Evolutionary conservation across 2,329 filamentous ascomycete species (phyloP).

Genomic region (Cladosporium sp.): DNA sequence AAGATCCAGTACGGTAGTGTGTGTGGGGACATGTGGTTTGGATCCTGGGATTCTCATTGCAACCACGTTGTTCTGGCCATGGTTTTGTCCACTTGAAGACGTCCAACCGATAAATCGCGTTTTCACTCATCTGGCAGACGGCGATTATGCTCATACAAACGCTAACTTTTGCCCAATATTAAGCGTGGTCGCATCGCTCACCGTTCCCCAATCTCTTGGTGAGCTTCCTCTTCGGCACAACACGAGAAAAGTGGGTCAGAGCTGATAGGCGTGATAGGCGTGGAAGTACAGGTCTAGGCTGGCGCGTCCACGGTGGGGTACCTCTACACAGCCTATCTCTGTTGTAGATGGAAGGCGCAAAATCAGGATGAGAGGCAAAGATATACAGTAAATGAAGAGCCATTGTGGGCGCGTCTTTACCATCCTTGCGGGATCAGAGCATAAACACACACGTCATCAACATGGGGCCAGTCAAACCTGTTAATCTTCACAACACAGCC

Average conservation of each 20-base stretch:
- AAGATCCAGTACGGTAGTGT: background rate
- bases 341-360: background rate
- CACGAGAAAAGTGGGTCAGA: background rate
- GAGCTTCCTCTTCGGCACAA: background rate
- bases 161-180: background rate
- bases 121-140: background rate
- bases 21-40: background rate
- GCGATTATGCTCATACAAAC: background rate
- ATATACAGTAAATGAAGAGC: background rate
- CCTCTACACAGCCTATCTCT: background rate
- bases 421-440: background rate
- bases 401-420: background rate
- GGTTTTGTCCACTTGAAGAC: too few species aligned
- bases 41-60: background rate
- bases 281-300: background rate
- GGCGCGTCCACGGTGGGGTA: background rate
- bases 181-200: background rate
- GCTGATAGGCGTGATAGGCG: background rate
- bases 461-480: slow-evolving; percentile 3
- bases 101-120: background rate
- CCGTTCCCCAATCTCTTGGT: background rate
- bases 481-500: slow-evolving; percentile 13
- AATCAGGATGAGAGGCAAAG: background rate
- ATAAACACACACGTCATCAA: background rate
- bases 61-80: too few species aligned